Base-by-base conservation (phyloP, 75 land plant genomes). In the Selaginella moellendorffii region DNA sequence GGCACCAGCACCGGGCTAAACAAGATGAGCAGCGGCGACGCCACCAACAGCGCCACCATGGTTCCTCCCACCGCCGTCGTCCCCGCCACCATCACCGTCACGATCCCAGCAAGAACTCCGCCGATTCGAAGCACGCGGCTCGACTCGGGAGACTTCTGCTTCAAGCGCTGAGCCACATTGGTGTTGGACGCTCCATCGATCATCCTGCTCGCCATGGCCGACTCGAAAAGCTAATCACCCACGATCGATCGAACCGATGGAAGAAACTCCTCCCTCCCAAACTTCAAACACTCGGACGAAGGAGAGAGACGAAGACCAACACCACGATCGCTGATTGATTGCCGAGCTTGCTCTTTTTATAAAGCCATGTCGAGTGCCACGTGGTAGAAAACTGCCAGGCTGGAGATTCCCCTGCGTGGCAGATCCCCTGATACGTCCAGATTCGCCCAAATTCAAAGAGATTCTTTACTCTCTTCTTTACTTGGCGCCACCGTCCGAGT, bases 1-100 rank as follows among this genome's bases (percentile, higher is more conserved):
- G 59, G 59, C 17, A 56, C 19, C 21, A 56, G 59, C 8, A 56
- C 59, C 5, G 59, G 59, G 21, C 59, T 56, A 8, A 56, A 25
- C 8, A 21, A 5, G 9, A 56, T 21, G n/a, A 56, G 24, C n/a
- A 56, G 5, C 5, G 59, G 59, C 5, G 59, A 21, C 5, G 59
- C 59, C 21, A 56, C 5, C 23, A 56, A 19, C 17, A 56, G 59
- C 2, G 59, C n/a, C 8, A 56, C 46, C 5, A 36, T 5, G 5
- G 46, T 36, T 5, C 46, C 46, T 14, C 46, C 46, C 5, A 36
- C 14, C 46, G 46, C 46, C 5, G 46, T 36, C 46, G 46, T 36
- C 5, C 46, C 46, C 46, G 46, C 46, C 10, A 36, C 14, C 46
- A 36, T 36, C 10, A 36, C 10, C 5, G 46, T 36, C 10, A 36